Base-by-base conservation (phyloP, 2,329 filamentous ascomycete genomes). In the Fusarium xyrophilum region DNA sequence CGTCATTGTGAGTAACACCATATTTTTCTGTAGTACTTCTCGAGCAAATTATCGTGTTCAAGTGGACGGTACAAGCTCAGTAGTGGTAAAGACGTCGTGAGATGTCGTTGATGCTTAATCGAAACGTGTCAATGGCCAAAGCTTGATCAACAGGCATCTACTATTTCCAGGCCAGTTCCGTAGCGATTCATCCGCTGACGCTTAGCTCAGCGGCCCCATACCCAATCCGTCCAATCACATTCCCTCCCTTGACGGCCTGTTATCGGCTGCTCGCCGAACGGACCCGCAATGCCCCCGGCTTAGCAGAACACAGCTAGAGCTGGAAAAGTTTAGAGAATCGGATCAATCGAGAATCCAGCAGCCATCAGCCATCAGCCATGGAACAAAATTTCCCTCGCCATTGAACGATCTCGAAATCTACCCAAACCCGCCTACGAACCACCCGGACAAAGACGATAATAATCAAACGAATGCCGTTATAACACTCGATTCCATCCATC, bases 1-100 rank as follows among this genome's bases (percentile, higher is more conserved):
- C 7, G 91, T 94, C 83, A 93, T 90, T n/a, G 89, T 92, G 42
- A 96, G 87, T 43, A 91, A 83, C 21, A 94, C 91, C 92, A 95
- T 95, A 5, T 7, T 65, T 10, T 6, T 19, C 5, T 19, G 27
- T 28, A 10, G 13, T 2, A 6, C 7, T 6, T 17, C 15, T 1
- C 1, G 6, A 10, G 17, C 1, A 21, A 25, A 19, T 3, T 12
- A 17, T 15, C 7, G 28, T 25, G 10, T 19, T 10, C 4, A 8
- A 14, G 6, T 4, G 28, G 7, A 4, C 9, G 3, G 6, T 9
- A 6, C 23, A 32, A 28, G 13, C 5, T 2, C 10, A 21, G 21
- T 12, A 6, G 17, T 35, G 2, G n/a, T n/a, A 10, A 36, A 32
- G 21, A 3, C 35, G 25, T 35, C 12, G 15, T 33, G 4, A 27